Conservation (phyloP, 2,329 filamentous ascomycete genomes). For the Pyrenochaeta sp. region DNA sequence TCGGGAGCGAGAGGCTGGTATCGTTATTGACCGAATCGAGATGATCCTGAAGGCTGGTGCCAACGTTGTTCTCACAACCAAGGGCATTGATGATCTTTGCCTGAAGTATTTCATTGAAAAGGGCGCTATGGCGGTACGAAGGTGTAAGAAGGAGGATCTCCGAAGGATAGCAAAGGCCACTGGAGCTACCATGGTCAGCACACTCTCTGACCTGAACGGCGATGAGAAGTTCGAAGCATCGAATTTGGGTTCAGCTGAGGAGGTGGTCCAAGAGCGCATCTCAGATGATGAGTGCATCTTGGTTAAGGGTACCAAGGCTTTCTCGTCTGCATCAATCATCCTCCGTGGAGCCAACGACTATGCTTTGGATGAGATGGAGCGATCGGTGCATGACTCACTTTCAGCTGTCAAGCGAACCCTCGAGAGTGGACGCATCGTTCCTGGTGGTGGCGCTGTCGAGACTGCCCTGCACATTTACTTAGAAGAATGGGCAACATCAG, state of each 20-base stretch:
- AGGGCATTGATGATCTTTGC: constrained; percentile 96
- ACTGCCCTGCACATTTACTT: constrained; percentile 99
- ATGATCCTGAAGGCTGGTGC: constrained; percentile 98
- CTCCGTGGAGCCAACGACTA: constrained; percentile 96
- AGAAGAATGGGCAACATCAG: constrained; percentile 97
- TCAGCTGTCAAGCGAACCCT: constrained; percentile 97
- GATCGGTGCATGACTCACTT: constrained; percentile 94
- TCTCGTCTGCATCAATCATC: constrained; percentile 94
- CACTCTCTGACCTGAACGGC: constrained; percentile 93
- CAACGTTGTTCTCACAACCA: constrained; percentile 95
- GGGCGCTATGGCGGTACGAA: constrained; percentile 92
- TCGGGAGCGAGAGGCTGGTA: constrained; percentile 87
- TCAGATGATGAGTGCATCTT: constrained; percentile 99
- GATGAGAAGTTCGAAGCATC: constrained; percentile 96
- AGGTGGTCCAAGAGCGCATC: constrained; percentile 97
- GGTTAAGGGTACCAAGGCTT: constrained; percentile 92
- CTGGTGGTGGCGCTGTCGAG: constrained; percentile 94
- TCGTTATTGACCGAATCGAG: constrained; percentile 91
- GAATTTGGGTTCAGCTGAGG: constrained; percentile 88
- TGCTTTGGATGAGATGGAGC: constrained; percentile 98
- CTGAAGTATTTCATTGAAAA: constrained; percentile 94
- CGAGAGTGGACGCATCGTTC: constrained; percentile 95
- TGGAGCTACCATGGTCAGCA: constrained; percentile 90
- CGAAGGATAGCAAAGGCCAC: constrained; percentile 95
- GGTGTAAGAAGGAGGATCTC: constrained; percentile 98